These are phyloP conservation scores for Metarhizium anisopliae DNA, from an alignment of 2,329 filamentous ascomycete species.

Conservation along the genomic window DNA sequence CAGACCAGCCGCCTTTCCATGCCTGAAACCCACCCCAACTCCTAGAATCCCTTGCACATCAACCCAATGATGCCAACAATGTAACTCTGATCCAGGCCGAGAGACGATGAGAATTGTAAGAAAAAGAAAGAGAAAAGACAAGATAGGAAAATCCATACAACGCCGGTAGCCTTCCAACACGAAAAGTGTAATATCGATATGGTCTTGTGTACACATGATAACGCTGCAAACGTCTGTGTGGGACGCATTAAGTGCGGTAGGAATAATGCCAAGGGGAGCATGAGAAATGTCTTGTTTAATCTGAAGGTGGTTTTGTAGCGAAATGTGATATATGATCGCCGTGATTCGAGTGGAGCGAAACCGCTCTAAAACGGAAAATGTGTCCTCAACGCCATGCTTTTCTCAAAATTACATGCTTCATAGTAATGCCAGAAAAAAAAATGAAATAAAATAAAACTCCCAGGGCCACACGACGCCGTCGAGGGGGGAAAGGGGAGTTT, in stretches of 20 bases:
- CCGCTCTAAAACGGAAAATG: background rate
- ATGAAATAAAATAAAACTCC: background rate
- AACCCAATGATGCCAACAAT: background rate
- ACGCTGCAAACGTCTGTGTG: constrained; percentile 3
- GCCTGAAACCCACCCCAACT: constrained; percentile 3
- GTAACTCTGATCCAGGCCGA: background rate
- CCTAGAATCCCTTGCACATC: background rate
- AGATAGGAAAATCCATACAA: background rate
- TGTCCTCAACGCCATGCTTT: constrained; percentile 10
- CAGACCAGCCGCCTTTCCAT: constrained; percentile 1
- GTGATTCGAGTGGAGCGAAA: background rate
- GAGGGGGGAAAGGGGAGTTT: no score
- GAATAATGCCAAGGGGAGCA: background rate
- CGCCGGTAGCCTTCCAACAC: background rate
- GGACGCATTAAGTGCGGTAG: constrained; percentile 3
- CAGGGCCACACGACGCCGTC: background rate
- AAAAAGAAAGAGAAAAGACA: background rate
- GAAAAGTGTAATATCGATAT: background rate
- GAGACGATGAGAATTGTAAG: background rate
- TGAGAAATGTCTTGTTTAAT: background rate
- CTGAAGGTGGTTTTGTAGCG: background rate
- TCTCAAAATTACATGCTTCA: background rate
- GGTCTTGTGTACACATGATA: constrained; percentile 2
- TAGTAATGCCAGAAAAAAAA: background rate
- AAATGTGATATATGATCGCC: constrained; percentile 1